Base-by-base conservation (phyloP, 306 rosid species). In the Acacia crassicarpa region DNA sequence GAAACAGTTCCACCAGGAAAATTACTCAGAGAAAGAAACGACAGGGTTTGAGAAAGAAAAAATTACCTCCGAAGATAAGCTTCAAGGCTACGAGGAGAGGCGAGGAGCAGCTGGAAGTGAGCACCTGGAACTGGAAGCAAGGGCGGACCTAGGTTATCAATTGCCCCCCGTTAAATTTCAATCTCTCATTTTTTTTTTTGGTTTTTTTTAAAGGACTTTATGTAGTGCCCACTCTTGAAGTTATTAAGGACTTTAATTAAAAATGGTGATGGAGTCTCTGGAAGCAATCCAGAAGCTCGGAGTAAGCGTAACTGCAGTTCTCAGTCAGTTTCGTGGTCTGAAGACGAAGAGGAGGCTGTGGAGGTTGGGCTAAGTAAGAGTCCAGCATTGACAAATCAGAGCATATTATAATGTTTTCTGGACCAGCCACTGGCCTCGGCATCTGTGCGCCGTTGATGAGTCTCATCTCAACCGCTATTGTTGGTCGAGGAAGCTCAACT, bases 391-490 rank as follows among this genome's bases (percentile, higher is more conserved):
- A 88, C 23, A 73, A 74, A 65, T 30, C 79, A 53, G 80, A 84
- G 88, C 14, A 63, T 90, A 83, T 85, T 72, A 79, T 80, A 0
- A 70, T 41, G 82, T 91, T 91, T 63, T 78, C 89, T 2, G 96
- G 96, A 19, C 93, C 96, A 2, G 91, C 91, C 3, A 85, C 87
- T 6, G 96, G 86, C 35, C 84, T 91, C 45, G 90, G 96, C 93
- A 78, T 91, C 43, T 85, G 89, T 14, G 93, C 88, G 17, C 96
- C 93, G 2, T 83, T 90, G 72, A 88, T 91, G 96, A 91, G 93
- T 72, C 91, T 91, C 79, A 90, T 90, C 66, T 90, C 87, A 32
- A 91, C 93, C 0, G 96, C 83, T 12, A 87, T 91, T 41, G 81
- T 91, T 19, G 93, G 92, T 40, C 92, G 85, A 75, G 89, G 93